Evolutionary conservation across 208 protist species (phyloP), one percentile per base, ranked within the genome.

Genomic region (Angomonas deanei): DNA sequence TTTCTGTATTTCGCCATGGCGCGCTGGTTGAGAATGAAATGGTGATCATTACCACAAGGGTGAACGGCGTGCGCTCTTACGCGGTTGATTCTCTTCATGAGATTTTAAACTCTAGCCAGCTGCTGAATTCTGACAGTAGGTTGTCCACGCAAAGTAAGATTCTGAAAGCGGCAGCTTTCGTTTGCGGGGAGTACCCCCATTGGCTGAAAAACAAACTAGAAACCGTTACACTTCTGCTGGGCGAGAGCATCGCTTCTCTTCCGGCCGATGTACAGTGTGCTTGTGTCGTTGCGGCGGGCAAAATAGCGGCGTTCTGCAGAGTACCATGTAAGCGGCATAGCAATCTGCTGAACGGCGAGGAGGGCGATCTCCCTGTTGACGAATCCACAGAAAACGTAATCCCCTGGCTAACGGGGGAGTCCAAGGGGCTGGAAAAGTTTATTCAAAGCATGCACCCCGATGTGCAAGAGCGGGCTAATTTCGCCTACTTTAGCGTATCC

Each of bases 111-210:
- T 70, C 86, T 59, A 48, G 64, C 6, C 65, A 66, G 11, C 66
- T 92, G 1, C 74, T 88, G 4, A 77, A 61, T 33, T 75, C 68
- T 63, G 69, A 87, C 52, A 1, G 36, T 32, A 21, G 32, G 5
- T 15, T 52, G 24, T 93, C 84, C 28, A 90, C 78, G 47, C 86
- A 92, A 72, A 86, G 80, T 76, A 56, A 71, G 26, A 70, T 93
- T 3, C 74, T 99, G 4, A 79, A 90, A 39, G 93, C 97, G 1
- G 92, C 94, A 0, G 95, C 94, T 15, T 99, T 96, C 64, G 82
- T 95, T 2, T 90, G 94, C 46, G 97, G 97, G 19, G 96, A 98
- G 76, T 98, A 96, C 70, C 74, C 86, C 1, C 78, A 93, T 58
- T 91, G 84, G 78, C 27, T 96, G 15, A 58, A 72, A 0, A 68